Evolutionary conservation across 768 basidiomycete genomes (phyloP).

Genomic region (Grammothele lineata): DNA sequence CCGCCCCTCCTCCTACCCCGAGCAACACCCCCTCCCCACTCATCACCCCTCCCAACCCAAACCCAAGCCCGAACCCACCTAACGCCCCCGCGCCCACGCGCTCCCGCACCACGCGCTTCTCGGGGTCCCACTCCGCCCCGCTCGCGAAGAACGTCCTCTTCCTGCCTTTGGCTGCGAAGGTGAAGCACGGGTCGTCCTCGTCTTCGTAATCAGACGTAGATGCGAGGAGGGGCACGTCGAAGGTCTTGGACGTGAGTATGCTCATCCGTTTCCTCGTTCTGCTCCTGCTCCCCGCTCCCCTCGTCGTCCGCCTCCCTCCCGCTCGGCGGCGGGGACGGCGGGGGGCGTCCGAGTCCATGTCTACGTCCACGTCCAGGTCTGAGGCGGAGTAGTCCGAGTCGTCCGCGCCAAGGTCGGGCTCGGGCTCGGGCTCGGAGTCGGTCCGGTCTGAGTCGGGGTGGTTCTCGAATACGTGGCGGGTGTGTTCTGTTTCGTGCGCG

Average conservation of each 20-base stretch:
- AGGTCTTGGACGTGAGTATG: constrained; percentile 55
- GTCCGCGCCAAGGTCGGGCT: too few relatives aligned
- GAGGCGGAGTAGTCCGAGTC: too few relatives aligned
- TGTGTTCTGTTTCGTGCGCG: constrained; percentile 61
- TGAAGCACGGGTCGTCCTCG: constrained; percentile 30
- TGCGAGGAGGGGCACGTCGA: constrained; percentile 41
- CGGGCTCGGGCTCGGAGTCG: too few relatives aligned
- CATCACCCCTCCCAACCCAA: too few relatives aligned
- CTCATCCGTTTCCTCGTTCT: constrained; percentile 69
- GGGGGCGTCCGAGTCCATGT: constrained; percentile 10
- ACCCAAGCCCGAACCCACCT: constrained; percentile 5
- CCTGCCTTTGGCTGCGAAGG: constrained; percentile 5
- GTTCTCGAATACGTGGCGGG: constrained; percentile 49
- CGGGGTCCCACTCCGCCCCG: constrained; percentile 33
- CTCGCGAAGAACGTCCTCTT: constrained; percentile 61
- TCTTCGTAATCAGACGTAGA: too few relatives aligned
- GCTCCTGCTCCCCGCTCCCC: too few relatives aligned
- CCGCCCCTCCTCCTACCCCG: too few relatives aligned
- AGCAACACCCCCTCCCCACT: too few relatives aligned
- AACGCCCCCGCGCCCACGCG: constrained; percentile 12
- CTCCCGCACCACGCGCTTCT: constrained; percentile 16
- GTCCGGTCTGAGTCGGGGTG: constrained; percentile 23
- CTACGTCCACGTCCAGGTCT: not conserved
- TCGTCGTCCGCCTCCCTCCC: too few relatives aligned
- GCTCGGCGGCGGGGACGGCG: too few relatives aligned